Percentiles rank a stretch among this genome's conserved stretches.
Conservation (phyloP, 768 basidiomycete species). For the Leccinum rimulosum region DNA sequence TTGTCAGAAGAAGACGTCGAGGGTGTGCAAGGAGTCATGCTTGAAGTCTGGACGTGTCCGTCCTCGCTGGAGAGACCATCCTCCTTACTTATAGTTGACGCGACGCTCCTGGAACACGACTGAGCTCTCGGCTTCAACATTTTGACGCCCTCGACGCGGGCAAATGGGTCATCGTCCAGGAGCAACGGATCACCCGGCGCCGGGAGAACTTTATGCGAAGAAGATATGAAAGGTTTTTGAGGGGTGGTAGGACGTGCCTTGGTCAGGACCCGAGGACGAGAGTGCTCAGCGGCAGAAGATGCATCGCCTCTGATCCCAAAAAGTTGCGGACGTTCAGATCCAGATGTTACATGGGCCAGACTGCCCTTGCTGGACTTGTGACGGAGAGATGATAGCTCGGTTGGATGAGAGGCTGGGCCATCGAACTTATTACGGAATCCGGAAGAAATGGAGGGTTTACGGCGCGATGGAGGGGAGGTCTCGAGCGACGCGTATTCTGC, state of each 20-base stretch:
- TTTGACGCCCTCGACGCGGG: constrained; percentile 50
- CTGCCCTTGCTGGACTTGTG: constrained; percentile 20
- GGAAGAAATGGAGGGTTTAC: constrained; percentile 5
- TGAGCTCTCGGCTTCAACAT: constrained; percentile 35
- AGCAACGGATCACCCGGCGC: constrained; percentile 23
- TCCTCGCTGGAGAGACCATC: constrained; percentile 6
- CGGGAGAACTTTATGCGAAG: constrained; percentile 9
- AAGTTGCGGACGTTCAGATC: constrained; percentile 10
- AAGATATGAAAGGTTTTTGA: constrained; percentile 17
- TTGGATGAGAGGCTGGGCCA: constrained; percentile 2
- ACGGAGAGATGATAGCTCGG: constrained; percentile 14
- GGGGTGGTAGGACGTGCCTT: constrained; percentile 36
- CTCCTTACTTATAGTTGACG: constrained; percentile 2
- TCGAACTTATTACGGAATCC: not conserved
- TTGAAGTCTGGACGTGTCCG: not conserved
- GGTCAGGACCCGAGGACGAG: constrained; percentile 26
- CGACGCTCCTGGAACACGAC: constrained; percentile 1
- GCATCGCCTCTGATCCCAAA: constrained; percentile 9
- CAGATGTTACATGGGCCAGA: constrained; percentile 3
- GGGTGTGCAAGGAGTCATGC: not conserved
- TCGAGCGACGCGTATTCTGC: constrained; percentile 15
- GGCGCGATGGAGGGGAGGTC: not conserved
- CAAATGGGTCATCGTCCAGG: constrained; percentile 45
- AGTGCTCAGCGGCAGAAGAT: constrained; percentile 6
- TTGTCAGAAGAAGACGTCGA: not conserved